These are phyloP conservation scores for Alternaria ventricosa DNA, from an alignment of 2,329 filamentous ascomycete genomes.

Conservation along the genomic window DNA sequence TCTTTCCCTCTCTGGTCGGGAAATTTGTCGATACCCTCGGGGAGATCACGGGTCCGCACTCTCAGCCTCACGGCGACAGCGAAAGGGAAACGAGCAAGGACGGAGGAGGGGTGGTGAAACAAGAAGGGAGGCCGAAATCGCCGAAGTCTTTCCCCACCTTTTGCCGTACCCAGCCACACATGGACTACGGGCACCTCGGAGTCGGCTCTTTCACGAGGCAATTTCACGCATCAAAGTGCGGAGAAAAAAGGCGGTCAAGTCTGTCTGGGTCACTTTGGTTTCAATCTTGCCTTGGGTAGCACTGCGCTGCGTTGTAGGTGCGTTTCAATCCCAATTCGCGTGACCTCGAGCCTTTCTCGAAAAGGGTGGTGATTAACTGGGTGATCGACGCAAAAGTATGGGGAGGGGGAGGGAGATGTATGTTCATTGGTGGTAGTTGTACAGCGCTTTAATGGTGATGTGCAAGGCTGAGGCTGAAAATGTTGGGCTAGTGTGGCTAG, in stretches of 20 bases:
- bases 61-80: background rate
- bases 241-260: background rate
- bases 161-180: background rate
- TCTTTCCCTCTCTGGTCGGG: background rate
- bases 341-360: background rate
- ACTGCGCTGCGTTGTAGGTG: background rate
- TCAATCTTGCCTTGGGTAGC: background rate
- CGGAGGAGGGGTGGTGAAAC: background rate
- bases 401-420: background rate
- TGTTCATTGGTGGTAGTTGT: background rate
- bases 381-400: background rate
- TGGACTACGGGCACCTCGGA: background rate
- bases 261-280: background rate
- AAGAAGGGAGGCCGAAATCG: background rate
- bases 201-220: background rate
- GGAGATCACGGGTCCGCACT: background rate
- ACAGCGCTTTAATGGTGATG: slow-evolving; percentile 1
- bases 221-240: background rate
- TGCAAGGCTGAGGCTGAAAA: slow-evolving; percentile 1
- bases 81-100: background rate
- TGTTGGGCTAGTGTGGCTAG: background rate
- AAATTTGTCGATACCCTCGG: background rate
- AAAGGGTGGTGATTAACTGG: background rate
- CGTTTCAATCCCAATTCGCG: background rate
- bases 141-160: background rate